Evolutionary conservation across 2,329 filamentous ascomycete genomes (phyloP).

Genomic region (Macrophomina tecta): DNA sequence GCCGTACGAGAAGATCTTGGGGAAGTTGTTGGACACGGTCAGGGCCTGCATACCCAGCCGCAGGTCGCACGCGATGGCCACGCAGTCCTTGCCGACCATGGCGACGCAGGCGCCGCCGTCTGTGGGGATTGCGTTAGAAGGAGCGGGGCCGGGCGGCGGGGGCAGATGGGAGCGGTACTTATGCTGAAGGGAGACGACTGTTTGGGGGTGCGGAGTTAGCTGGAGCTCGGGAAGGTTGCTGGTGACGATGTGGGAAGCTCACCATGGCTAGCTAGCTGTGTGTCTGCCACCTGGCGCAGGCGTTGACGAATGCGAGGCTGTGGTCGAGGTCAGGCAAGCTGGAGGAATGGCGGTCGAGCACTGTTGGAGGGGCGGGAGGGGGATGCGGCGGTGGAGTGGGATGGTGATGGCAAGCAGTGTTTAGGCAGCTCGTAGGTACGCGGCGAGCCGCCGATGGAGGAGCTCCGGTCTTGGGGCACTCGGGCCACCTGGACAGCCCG

Average conservation of each 20-base stretch:
- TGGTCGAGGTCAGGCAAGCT: not conserved
- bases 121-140: constrained; percentile 39
- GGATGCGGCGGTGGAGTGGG: constrained; percentile 26
- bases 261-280: constrained; percentile 43
- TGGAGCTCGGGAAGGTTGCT: constrained; percentile 28
- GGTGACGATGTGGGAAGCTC: constrained; percentile 34
- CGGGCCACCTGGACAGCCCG: constrained; percentile 2
- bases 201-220: constrained; percentile 38
- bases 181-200: constrained; percentile 94
- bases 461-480: not conserved
- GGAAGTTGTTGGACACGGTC: constrained; percentile 99
- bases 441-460: constrained; percentile 21
- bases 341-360: constrained; percentile 11
- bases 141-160: constrained; percentile 27
- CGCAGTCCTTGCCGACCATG: constrained; percentile 99
- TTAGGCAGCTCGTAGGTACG: constrained; percentile 24
- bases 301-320: not conserved
- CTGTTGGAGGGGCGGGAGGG: constrained; percentile 27
- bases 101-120: constrained; percentile 94
- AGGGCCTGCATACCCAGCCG: constrained; percentile 95
- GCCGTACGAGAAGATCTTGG: constrained; percentile 98
- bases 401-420: constrained; percentile 30
- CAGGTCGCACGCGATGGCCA: constrained; percentile 98
- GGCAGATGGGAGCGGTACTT: constrained; percentile 65
- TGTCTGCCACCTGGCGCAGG: constrained; percentile 24